phyloP scores from a whole-genome alignment of 179 eudicot species.

The Drosera spatulata region DNA sequence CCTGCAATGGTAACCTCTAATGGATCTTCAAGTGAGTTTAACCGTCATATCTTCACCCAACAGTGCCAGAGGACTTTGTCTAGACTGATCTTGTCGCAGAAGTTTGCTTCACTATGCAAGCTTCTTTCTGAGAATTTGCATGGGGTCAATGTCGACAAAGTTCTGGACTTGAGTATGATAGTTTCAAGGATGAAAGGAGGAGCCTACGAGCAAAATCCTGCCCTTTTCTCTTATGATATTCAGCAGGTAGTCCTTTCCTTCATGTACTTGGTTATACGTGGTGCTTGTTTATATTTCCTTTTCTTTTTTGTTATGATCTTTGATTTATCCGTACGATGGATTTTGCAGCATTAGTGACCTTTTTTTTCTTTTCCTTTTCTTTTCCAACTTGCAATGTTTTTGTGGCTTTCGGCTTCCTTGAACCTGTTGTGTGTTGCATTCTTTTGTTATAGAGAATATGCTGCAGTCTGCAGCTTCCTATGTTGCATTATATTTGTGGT shows the following conservation, averaged over 20 bases:
- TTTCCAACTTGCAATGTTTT: not conserved
- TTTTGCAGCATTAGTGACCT: not conserved
- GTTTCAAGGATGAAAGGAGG: conserved; percentile 61
- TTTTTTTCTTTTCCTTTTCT: not conserved
- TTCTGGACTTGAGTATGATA: conserved; percentile 43
- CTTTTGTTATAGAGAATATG: too few relatives aligned
- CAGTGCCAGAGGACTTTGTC: conserved; percentile 37
- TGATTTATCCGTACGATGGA: not conserved
- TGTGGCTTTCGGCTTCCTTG: too few relatives aligned
- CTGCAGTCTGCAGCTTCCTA: too few relatives aligned
- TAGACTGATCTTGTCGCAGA: conserved; percentile 52
- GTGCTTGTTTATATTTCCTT: not conserved
- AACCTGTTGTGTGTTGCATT: too few relatives aligned
- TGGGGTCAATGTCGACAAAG: conserved; percentile 49
- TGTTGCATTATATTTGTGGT: too few relatives aligned
- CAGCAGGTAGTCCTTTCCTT: conserved; percentile 44
- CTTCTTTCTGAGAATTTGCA: conserved; percentile 54
- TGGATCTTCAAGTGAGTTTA: conserved; percentile 31
- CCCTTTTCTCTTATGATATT: conserved; percentile 60
- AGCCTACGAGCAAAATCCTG: conserved; percentile 56
- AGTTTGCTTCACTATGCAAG: conserved; percentile 56
- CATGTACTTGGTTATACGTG: not conserved
- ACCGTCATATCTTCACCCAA: conserved; percentile 25
- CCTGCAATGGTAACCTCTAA: conserved; percentile 19
- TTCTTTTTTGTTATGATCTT: not conserved